phyloP scores from a whole-genome alignment of 495 filamentous ascomycete genomes.

The Elaphomyces granulatus region DNA sequence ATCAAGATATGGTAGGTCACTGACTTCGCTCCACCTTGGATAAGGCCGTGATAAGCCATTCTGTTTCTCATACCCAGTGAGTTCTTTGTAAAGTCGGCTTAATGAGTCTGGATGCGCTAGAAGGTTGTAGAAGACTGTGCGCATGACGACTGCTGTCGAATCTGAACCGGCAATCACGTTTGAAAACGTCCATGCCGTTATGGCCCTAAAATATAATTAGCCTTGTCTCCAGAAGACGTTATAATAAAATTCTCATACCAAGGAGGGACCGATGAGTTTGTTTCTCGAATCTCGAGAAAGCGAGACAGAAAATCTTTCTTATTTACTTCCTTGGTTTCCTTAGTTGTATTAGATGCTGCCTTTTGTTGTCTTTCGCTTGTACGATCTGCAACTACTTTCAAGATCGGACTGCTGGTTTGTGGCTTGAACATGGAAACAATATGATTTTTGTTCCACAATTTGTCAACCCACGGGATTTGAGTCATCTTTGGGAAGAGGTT shows the following conservation, averaged over 20 bases:
- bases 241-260: too few relatives aligned
- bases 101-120: slow-evolving; percentile 18
- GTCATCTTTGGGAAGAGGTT: slow-evolving; percentile 14
- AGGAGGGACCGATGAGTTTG: slow-evolving; percentile 9
- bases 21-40: slow-evolving; percentile 19
- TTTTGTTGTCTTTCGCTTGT: slow-evolving; percentile 2
- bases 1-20: slow-evolving; percentile 24
- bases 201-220: slow-evolving; percentile 2
- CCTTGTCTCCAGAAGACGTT: too few relatives aligned
- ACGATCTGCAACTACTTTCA: slow-evolving; percentile 3
- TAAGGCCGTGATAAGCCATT: slow-evolving; percentile 11
- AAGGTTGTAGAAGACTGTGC: slow-evolving; percentile 20
- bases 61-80: slow-evolving; percentile 3
- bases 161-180: slow-evolving; percentile 37
- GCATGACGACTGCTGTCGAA: slow-evolving; percentile 28
- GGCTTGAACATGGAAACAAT: slow-evolving; percentile 2
- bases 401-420: slow-evolving; percentile 1
- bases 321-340: slow-evolving; percentile 1
- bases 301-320: slow-evolving; percentile 13
- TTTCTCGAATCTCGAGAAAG: slow-evolving; percentile 10
- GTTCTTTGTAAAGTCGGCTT: slow-evolving; percentile 14
- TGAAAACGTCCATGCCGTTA: slow-evolving; percentile 14
- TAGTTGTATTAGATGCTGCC: neutral
- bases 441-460: slow-evolving; percentile 15
- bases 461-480: slow-evolving; percentile 28